Evolutionary conservation across 768 basidiomycete species (phyloP).

Genomic region (Leucocoprinus birnbaumii): DNA sequence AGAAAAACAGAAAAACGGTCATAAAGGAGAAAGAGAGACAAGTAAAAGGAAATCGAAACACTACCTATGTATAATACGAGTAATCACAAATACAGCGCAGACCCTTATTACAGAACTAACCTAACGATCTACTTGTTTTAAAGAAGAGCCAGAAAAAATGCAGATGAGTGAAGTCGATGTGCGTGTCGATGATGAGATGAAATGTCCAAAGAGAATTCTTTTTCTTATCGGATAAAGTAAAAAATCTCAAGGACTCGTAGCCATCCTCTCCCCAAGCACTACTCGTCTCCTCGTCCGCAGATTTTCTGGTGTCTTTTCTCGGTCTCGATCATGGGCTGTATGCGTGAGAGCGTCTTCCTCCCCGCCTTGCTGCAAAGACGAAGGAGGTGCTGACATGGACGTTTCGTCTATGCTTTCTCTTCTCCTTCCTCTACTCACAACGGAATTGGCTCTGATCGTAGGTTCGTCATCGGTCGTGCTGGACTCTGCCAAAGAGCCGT

Average conservation of each 20-base stretch:
- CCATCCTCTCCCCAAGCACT: not conserved
- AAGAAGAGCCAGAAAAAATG: too few species aligned
- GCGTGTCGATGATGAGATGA: too few species aligned
- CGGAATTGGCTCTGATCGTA: slow-evolving; percentile 54
- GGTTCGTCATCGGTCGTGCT: slow-evolving; percentile 77
- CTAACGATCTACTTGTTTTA: too few species aligned
- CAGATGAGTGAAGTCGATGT: too few species aligned
- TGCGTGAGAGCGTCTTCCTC: too few species aligned
- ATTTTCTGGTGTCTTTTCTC: not conserved
- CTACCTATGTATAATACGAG: not conserved
- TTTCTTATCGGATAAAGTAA: too few species aligned
- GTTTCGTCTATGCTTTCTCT: slow-evolving; percentile 17
- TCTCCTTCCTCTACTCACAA: slow-evolving; percentile 21
- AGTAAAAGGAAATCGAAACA: too few species aligned
- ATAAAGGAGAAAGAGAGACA: not conserved
- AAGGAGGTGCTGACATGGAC: not conserved
- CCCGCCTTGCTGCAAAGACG: too few species aligned
- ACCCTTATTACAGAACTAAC: too few species aligned
- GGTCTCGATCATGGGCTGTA: too few species aligned
- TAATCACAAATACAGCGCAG: not conserved
- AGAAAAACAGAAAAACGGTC: not conserved
- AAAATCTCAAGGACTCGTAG: not conserved
- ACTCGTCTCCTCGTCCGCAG: too few species aligned
- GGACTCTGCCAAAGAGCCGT: slow-evolving; percentile 30
- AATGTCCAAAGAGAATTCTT: too few species aligned